These are phyloP conservation scores for Lotus japonicus DNA, from an alignment of 306 rosid genomes.

Conservation along the genomic window DNA sequence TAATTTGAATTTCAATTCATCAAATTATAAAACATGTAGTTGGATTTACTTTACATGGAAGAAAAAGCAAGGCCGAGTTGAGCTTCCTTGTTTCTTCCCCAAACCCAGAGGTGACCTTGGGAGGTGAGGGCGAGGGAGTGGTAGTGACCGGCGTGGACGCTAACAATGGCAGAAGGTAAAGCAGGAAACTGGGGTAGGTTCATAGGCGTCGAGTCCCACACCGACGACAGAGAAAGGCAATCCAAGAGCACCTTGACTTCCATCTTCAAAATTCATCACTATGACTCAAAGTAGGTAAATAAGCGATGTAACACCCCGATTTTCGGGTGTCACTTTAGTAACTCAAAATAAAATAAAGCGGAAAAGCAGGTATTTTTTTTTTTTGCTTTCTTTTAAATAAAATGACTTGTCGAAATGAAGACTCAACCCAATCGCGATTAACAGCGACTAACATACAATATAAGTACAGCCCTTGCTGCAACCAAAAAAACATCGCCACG, in stretches of 20 bases:
- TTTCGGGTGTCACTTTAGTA: too few relatives aligned
- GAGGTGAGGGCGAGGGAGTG: conserved; percentile 77
- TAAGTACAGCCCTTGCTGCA: too few relatives aligned
- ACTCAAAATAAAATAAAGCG: too few relatives aligned
- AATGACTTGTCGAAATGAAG: too few relatives aligned
- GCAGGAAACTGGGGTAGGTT: conserved; percentile 50
- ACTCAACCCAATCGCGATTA: too few relatives aligned
- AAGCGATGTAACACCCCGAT: too few relatives aligned
- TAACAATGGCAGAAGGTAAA: conserved; percentile 50
- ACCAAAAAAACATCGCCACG: too few relatives aligned
- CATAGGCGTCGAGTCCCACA: conserved; percentile 54
- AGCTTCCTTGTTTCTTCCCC: conserved; percentile 83
- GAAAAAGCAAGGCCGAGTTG: conserved; percentile 75
- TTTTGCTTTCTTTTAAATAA: too few relatives aligned
- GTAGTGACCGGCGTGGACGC: conserved; percentile 70
- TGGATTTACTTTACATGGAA: conserved; percentile 38
- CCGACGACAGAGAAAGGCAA: conserved; percentile 50
- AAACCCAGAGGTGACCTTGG: conserved; percentile 67
- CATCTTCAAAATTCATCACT: conserved; percentile 89
- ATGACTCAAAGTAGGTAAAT: background rate
- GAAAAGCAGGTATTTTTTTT: too few relatives aligned
- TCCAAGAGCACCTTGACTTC: conserved; percentile 81
- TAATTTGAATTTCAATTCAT: too few relatives aligned
- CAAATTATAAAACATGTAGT: too few relatives aligned
- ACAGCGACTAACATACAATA: too few relatives aligned